A percentile compares a stretch with the other conserved stretches of the same genome.
These are phyloP conservation scores for Penicillium alfredii DNA, from an alignment of 495 filamentous ascomycete species.

Conservation along the genomic window DNA sequence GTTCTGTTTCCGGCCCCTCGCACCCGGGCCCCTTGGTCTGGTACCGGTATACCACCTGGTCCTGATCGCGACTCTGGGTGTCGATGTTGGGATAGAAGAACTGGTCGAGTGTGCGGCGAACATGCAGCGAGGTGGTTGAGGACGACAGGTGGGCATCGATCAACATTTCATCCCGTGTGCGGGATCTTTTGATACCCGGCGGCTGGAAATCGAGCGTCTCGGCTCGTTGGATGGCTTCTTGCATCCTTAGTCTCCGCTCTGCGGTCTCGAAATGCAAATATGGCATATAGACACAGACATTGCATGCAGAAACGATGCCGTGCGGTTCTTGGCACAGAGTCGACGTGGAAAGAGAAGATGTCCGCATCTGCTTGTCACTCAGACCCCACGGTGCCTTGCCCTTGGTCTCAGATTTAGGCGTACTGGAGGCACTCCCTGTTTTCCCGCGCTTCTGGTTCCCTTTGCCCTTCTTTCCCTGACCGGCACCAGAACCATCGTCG, in stretches of 20 bases:
- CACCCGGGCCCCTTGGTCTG: conserved; percentile 32
- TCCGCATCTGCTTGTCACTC: conserved; percentile 18
- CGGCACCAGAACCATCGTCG: conserved; percentile 25
- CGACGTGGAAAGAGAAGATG: conserved; percentile 10
- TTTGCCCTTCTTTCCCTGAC: conserved; percentile 34
- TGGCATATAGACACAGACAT: conserved; percentile 63
- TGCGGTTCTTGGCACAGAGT: conserved; percentile 29
- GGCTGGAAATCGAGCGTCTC: conserved; percentile 23
- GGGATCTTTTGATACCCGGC: conserved; percentile 19
- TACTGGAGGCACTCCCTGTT: conserved; percentile 27
- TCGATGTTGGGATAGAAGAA: conserved; percentile 69
- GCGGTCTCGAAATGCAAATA: conserved; percentile 64
- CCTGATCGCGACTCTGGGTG: conserved; percentile 56
- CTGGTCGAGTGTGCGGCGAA: conserved; percentile 64
- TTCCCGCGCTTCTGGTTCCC: conserved; percentile 35
- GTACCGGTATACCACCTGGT: conserved; percentile 68
- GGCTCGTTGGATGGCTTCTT: conserved; percentile 50
- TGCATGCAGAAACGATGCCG: conserved; percentile 20
- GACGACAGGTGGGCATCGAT: conserved; percentile 54
- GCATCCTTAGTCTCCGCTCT: conserved; percentile 52
- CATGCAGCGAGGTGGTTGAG: conserved; percentile 53
- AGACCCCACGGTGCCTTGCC: conserved; percentile 23
- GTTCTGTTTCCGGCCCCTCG: conserved; percentile 38
- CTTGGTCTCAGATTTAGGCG: conserved; percentile 34
- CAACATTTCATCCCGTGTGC: conserved; percentile 56